phyloP scores from a whole-genome alignment of 2,329 filamentous ascomycete species.

The Hymenoscyphus repandus region DNA sequence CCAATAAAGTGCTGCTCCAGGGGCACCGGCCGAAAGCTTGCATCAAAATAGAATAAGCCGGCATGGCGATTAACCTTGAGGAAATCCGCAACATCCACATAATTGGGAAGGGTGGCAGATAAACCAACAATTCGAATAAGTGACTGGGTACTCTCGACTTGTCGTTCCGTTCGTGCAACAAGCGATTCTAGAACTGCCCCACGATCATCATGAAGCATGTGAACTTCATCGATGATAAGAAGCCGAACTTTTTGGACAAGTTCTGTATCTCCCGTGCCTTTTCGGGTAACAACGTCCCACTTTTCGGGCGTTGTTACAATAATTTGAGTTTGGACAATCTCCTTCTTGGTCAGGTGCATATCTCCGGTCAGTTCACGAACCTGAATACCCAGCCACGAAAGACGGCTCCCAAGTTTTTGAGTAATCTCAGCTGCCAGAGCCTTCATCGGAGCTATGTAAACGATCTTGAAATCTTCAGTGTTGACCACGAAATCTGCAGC shows the following conservation, averaged over 20 bases:
- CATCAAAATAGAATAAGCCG: conserved; percentile 94
- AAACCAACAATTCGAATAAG: conserved; percentile 94
- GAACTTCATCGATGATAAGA: conserved; percentile 96
- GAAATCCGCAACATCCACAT: conserved; percentile 93
- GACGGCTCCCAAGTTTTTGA: conserved; percentile 83
- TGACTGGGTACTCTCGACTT: conserved; percentile 97
- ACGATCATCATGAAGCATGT: conserved; percentile 98
- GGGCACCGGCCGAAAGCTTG: conserved; percentile 91
- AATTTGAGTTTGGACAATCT: conserved; percentile 93
- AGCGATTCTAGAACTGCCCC: conserved; percentile 94
- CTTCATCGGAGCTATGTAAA: conserved; percentile 99
- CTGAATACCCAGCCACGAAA: conserved; percentile 89
- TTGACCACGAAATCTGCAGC: conserved; percentile 78
- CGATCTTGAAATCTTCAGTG: conserved; percentile 89
- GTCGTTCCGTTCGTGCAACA: conserved; percentile 88
- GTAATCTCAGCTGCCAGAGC: conserved; percentile 94
- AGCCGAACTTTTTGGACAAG: conserved; percentile 95
- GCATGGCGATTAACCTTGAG: conserved; percentile 90
- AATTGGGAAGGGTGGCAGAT: conserved; percentile 94
- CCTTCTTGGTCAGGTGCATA: conserved; percentile 96
- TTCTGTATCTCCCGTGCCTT: conserved; percentile 95
- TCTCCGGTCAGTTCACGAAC: conserved; percentile 94
- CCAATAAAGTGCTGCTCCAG: conserved; percentile 97
- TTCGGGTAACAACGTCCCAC: conserved; percentile 97
- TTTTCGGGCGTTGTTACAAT: conserved; percentile 99